These are phyloP conservation scores for Rhizophagus clarus DNA, from an alignment of 192 early-diverging fungal species.

Conservation along the genomic window DNA sequence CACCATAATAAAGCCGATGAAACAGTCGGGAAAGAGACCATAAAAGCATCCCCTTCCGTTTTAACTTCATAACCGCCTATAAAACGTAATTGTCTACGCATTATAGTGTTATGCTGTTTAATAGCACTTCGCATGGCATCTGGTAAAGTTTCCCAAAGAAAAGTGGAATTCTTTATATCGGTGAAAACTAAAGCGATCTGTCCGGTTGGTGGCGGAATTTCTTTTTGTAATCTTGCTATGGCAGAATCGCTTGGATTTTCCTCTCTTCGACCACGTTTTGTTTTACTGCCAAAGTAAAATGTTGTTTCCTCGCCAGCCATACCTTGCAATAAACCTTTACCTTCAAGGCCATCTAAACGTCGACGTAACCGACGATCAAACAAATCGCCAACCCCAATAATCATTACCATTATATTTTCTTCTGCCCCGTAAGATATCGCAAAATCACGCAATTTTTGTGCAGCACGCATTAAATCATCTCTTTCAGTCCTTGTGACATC, in stretches of 20 bases:
- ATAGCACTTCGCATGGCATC: conserved; percentile 85
- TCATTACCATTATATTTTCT: conserved; percentile 85
- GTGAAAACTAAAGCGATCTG: conserved; percentile 89
- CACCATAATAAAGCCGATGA: conserved; percentile 85
- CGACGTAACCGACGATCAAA: conserved; percentile 52
- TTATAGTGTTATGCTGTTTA: conserved; percentile 80
- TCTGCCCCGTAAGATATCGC: conserved; percentile 81
- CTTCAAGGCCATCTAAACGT: conserved; percentile 25
- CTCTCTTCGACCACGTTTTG: conserved; percentile 42
- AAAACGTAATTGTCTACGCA: conserved; percentile 78
- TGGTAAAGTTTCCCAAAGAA: conserved; percentile 86
- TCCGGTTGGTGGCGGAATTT: conserved; percentile 82
- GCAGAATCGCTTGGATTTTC: conserved; percentile 57
- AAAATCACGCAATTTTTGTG: conserved; percentile 83
- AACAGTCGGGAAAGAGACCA: conserved; percentile 87
- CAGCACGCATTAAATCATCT: conserved; percentile 74
- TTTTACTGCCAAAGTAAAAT: conserved; percentile 30
- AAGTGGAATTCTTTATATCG: conserved; percentile 92
- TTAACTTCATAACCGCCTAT: conserved; percentile 95
- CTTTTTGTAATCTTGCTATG: conserved; percentile 54
- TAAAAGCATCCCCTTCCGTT: conserved; percentile 94
- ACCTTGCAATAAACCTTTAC: conserved; percentile 18
- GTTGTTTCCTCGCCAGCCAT: conserved; percentile 33
- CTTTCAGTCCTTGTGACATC: conserved; percentile 82
- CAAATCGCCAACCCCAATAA: conserved; percentile 82